Conservation (phyloP, 2,329 filamentous ascomycete genomes). For the Alternaria postmessia region DNA sequence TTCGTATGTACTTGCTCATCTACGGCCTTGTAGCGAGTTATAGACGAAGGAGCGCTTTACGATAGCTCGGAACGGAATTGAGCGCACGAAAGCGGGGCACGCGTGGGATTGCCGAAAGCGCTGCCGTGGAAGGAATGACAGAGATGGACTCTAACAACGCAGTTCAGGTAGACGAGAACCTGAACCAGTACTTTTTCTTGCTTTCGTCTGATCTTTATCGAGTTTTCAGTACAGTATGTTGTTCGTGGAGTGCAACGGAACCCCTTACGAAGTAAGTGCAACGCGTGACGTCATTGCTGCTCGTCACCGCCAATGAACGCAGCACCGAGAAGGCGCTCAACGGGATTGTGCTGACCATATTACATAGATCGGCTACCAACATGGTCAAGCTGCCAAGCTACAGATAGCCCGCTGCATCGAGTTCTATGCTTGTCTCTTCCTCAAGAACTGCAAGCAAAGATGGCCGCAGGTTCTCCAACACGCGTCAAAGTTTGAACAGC, state of each 20-base stretch:
- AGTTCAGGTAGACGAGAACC: neutral
- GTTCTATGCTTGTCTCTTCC: constrained; percentile 60
- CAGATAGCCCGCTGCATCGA: constrained; percentile 55
- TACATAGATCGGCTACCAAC: constrained; percentile 58
- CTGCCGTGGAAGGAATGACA: neutral
- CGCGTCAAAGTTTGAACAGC: constrained; percentile 58
- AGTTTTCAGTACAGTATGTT: constrained; percentile 42
- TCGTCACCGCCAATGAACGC: neutral
- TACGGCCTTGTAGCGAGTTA: neutral
- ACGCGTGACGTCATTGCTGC: constrained; percentile 26
- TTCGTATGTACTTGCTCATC: neutral
- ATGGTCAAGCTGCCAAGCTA: constrained; percentile 52
- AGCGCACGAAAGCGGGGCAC: constrained; percentile 26
- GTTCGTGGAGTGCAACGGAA: constrained; percentile 52
- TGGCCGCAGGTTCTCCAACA: constrained; percentile 58
- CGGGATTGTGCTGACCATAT: neutral
- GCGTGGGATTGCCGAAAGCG: constrained; percentile 10
- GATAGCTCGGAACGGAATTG: constrained; percentile 26
- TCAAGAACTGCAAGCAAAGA: constrained; percentile 55
- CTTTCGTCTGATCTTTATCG: neutral
- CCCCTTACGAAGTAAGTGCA: constrained; percentile 52
- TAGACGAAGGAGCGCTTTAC: constrained; percentile 13
- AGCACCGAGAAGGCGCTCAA: neutral
- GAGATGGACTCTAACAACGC: neutral
- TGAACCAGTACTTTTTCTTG: neutral